Conservation (phyloP, 2,329 filamentous ascomycete species). For the Chalaropsis ovoidea region DNA sequence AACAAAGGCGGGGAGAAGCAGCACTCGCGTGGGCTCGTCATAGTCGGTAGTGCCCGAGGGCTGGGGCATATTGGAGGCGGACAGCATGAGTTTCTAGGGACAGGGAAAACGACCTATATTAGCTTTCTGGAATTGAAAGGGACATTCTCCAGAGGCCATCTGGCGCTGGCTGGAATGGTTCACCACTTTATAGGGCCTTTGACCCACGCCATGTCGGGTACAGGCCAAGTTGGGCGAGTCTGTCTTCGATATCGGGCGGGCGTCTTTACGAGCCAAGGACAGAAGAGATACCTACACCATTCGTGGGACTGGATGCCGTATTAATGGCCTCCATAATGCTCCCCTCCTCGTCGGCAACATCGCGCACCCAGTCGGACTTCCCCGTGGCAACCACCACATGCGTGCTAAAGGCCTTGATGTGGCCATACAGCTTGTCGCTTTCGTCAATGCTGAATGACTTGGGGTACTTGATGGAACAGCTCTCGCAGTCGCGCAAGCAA, state of each 20-base stretch:
- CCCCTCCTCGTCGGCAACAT: constrained; percentile 79
- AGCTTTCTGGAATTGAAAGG: not conserved
- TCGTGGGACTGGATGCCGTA: constrained; percentile 47
- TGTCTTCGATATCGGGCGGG: no score
- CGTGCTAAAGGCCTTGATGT: constrained; percentile 77
- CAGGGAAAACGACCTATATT: not conserved
- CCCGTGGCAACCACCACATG: constrained; percentile 91
- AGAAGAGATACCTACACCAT: constrained; percentile 48
- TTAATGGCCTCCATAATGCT: constrained; percentile 71
- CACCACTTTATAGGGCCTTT: not conserved
- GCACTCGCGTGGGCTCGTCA: constrained; percentile 61
- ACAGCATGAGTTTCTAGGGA: constrained; percentile 69
- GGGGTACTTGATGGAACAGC: constrained; percentile 70
- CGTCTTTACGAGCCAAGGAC: no score
- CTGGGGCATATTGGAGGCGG: constrained; percentile 80
- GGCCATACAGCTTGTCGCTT: constrained; percentile 69
- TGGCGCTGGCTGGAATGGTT: not conserved
- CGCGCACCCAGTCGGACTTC: constrained; percentile 86
- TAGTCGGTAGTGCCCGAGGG: constrained; percentile 56
- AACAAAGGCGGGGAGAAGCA: constrained; percentile 77
- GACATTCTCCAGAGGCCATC: not conserved
- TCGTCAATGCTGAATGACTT: constrained; percentile 62
- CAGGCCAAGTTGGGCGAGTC: no score
- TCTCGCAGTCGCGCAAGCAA: constrained; percentile 76
- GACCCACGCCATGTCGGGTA: not conserved